phyloP scores from a whole-genome alignment of 257 asterid genomes.

The Solanum okadae region DNA sequence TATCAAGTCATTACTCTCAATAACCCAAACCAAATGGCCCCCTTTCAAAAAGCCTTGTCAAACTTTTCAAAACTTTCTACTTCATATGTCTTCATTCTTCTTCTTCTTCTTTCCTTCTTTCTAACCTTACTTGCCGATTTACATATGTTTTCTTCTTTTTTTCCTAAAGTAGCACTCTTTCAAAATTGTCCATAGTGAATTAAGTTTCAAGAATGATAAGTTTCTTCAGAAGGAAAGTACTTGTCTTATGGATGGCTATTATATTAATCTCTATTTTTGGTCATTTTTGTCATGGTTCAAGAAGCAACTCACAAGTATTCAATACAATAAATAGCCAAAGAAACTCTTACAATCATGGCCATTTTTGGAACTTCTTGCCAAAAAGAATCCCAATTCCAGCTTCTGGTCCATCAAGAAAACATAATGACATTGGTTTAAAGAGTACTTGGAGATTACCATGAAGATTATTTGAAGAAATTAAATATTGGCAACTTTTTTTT shows the following conservation, averaged over 20 bases:
- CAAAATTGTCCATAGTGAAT: background rate
- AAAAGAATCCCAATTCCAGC: conserved; percentile 53
- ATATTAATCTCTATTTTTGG: conserved; percentile 12
- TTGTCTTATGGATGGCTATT: conserved; percentile 12
- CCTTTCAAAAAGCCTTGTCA: conserved; percentile 26
- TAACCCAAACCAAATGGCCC: conserved; percentile 22
- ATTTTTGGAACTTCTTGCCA: conserved; percentile 49
- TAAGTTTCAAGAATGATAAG: background rate
- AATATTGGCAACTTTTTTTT: background rate
- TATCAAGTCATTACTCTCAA: conserved; percentile 4
- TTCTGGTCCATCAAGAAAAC: conserved; percentile 67
- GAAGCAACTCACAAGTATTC: conserved; percentile 32
- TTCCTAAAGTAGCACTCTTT: background rate
- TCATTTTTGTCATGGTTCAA: conserved; percentile 22
- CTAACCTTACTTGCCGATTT: background rate
- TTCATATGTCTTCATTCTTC: conserved; percentile 5
- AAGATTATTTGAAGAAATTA: background rate
- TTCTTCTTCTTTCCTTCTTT: background rate
- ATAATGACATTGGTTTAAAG: conserved; percentile 59
- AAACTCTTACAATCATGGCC: conserved; percentile 9
- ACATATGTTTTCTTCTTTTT: conserved; percentile 2
- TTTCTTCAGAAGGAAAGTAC: conserved; percentile 1
- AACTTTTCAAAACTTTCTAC: conserved; percentile 27
- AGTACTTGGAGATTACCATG: conserved; percentile 33
- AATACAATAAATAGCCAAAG: conserved; percentile 12